Base-by-base conservation (phyloP, 257 asterid genomes). In the Solanum chmielewskii region DNA sequence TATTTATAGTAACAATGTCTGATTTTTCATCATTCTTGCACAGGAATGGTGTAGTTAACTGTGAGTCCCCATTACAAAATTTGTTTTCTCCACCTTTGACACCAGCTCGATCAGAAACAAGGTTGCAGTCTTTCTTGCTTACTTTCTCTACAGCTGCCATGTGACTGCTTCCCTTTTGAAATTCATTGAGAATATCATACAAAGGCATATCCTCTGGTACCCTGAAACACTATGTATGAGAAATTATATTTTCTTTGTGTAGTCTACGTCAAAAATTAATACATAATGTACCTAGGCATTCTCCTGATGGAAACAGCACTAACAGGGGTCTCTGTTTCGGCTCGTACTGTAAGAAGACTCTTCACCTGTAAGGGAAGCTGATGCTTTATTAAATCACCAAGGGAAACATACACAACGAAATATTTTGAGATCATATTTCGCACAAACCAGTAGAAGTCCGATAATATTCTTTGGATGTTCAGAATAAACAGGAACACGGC, bases 71-170 rank as follows among this genome's bases (percentile, higher is more conserved):
- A 64, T 90, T 87, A 84, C 89, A 73, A 44, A 62, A 77, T 35
- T 78, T 71, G 81, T 83, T 86, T 27, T 86, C 92, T 83, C 87
- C 89, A 86, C 60, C 84, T 52, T 76, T 86, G 86, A 29, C 87
- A 71, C 64, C 86, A 69, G 91, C 93, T 35, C 45, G 80, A 16
- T 86, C 85, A 83, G 88, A 69, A 37, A 33, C 74, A 44, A 76
- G 45, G 78, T 88, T 91, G 88, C 89, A 90, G 89, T 87, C 88
- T 91, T 87, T 95, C 90, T 90, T 92, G 85, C 90, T 90, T 87
- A 96, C 95, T 92, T 93, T 95, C 92, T 94, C 99, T 37, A 97
- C 99, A 88, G 99, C 99, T 88, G 99, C 99, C 99, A 97, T 95
- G 92, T 97, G 99, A 91, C 99, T 97, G 92, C 94, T 89, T 41